Evolutionary conservation across 1,284 basidiomycete species (phyloP), one percentile per base, ranked within the genome.

Genomic region (Fomitiporia mediterranea): DNA sequence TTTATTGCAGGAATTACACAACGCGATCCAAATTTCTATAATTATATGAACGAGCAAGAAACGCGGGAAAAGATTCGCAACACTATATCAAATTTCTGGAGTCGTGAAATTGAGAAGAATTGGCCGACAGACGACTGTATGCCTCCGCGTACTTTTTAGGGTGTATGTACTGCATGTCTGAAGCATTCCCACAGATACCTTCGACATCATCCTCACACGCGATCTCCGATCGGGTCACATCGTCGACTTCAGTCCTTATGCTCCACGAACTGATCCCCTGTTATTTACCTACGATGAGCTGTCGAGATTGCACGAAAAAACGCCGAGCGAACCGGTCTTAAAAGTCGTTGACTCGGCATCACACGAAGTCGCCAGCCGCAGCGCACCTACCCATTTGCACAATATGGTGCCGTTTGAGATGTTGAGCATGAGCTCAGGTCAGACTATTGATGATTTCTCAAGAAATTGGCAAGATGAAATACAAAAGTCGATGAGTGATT

Each of bases 351-450:
- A 89, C 64, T 89, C 86, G 0, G 75, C 75, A 1, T 69, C 77
- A 13, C 89, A 93, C 67, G 88, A 84, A 0, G 79, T 76, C 2
- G 86, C 81, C 0, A 77, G 72, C 30, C 74, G 77, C 51, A 89
- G 83, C 60, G 81, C 83, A 2, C 91, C 94, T 1, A 75, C 80
- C 1, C 79, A 93, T 66, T 86, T 89, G 61, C 86, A 91, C 65
- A 98, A 97, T 67, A 96, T 96, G 89, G 78, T 96, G 15, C 96
- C 95, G 2, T 77, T 91, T 38, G 95, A 98, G 66, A 89, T 91
- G 11, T 74, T 97, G 19, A 81, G 80, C 52, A 71, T 96, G 66
- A 87, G 90, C 63, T 79, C 79, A 52, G 94, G 93, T 2, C 76
- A 79, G 48, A 80, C 79, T 61, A 78, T 94, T 32, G 75, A 78